Percentiles rank a stretch among this genome's conserved stretches.
Conservation (phyloP, 306 rosid species). For the Vigna trinervia region DNA sequence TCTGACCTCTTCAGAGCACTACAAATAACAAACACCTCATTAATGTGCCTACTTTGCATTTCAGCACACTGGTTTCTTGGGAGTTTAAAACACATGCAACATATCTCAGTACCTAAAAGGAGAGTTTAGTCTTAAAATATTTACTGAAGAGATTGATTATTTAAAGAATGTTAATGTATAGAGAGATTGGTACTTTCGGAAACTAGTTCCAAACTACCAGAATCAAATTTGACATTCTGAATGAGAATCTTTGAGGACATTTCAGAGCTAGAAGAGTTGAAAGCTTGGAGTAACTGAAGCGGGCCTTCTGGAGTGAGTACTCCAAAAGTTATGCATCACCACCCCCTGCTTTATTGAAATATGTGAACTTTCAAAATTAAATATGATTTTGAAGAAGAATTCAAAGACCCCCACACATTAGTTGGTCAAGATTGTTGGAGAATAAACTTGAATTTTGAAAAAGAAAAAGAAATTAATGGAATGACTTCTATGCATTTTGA, state of each 20-base stretch:
- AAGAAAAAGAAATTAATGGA: too few species aligned
- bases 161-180: too few species aligned
- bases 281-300: constrained; percentile 47
- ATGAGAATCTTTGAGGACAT: constrained; percentile 41
- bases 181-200: background rate
- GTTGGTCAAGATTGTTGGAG: too few species aligned
- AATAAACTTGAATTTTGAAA: too few species aligned
- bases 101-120: too few species aligned
- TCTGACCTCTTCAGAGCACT: constrained; percentile 50
- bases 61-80: constrained; percentile 73
- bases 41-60: constrained; percentile 52
- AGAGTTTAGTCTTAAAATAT: background rate
- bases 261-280: constrained; percentile 47
- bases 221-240: background rate
- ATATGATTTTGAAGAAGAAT: background rate
- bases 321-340: constrained; percentile 46
- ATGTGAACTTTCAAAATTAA: constrained; percentile 27
- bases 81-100: constrained; percentile 53
- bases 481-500: too few species aligned
- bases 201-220: background rate
- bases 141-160: background rate
- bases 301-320: constrained; percentile 47
- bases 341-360: constrained; percentile 29
- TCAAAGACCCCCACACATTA: too few species aligned
- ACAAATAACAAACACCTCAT: constrained; percentile 55